Conservation (phyloP, 441 rosid genomes). For the Gossypium lobatum region DNA sequence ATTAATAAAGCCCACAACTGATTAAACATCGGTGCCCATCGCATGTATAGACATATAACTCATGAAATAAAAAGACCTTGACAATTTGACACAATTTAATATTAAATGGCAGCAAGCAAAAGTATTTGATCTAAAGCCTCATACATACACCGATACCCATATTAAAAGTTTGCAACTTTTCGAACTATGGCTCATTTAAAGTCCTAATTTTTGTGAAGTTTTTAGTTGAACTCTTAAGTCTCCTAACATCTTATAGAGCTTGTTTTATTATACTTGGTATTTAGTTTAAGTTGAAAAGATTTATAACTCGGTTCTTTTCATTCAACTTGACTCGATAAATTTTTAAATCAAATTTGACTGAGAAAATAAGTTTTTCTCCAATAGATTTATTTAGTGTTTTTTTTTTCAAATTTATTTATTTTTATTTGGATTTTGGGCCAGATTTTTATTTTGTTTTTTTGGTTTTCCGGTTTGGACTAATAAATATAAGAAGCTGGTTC, state of each 20-base stretch:
- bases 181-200: not conserved
- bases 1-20: not conserved
- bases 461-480: not conserved
- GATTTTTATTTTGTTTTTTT: too few species aligned
- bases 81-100: not conserved
- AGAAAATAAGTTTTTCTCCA: not conserved
- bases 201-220: too few species aligned
- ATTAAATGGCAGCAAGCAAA: not conserved
- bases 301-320: too few species aligned
- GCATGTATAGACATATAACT: not conserved
- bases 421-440: not conserved
- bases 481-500: not conserved
- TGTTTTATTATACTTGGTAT: too few species aligned
- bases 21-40: not conserved
- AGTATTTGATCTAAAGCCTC: not conserved
- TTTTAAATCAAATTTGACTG: too few species aligned
- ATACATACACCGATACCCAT: not conserved
- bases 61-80: not conserved
- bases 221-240: too few species aligned
- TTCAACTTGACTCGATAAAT: too few species aligned
- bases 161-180: not conserved
- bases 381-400: not conserved
- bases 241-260: too few species aligned
- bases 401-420: too few species aligned
- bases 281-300: too few species aligned